Evolutionary conservation across 345 rosid species (phyloP).

Genomic region (Moringa oleifera): DNA sequence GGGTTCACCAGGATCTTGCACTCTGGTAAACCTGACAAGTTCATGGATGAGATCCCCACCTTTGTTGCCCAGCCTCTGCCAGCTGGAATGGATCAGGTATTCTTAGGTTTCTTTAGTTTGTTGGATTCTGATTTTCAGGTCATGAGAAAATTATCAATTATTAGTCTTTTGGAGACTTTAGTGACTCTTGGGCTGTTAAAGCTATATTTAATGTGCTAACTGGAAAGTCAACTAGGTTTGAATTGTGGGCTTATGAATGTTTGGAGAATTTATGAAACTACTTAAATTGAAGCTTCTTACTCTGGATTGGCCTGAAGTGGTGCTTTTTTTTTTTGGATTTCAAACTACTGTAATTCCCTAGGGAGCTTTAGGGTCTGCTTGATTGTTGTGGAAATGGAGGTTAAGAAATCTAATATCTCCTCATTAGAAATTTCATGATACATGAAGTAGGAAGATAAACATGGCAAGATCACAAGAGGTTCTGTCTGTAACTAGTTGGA

Average conservation of each 20-base stretch:
- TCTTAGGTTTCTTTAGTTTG: background rate
- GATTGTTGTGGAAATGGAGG: background rate
- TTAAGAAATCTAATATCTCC: background rate
- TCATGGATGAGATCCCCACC: slow-evolving; percentile 97
- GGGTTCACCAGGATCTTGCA: slow-evolving; percentile 97
- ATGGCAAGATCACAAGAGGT: background rate
- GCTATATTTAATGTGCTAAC: background rate
- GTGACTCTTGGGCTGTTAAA: background rate
- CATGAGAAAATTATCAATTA: background rate
- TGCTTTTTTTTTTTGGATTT: background rate
- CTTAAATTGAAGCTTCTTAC: too few species aligned
- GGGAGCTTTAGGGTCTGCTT: background rate
- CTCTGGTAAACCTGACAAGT: slow-evolving; percentile 74
- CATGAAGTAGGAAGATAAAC: background rate
- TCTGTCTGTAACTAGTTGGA: background rate
- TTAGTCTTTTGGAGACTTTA: background rate
- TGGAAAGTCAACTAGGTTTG: background rate
- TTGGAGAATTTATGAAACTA: background rate
- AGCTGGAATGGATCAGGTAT: slow-evolving; percentile 88
- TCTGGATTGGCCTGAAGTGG: too few species aligned
- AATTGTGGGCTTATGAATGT: background rate
- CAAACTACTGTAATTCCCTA: background rate
- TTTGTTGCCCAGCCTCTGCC: slow-evolving; percentile 92
- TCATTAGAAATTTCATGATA: background rate
- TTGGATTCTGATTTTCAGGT: background rate